Base-by-base conservation (phyloP, 169 alveolate species). In the Ichthyophthirius multifiliis region DNA sequence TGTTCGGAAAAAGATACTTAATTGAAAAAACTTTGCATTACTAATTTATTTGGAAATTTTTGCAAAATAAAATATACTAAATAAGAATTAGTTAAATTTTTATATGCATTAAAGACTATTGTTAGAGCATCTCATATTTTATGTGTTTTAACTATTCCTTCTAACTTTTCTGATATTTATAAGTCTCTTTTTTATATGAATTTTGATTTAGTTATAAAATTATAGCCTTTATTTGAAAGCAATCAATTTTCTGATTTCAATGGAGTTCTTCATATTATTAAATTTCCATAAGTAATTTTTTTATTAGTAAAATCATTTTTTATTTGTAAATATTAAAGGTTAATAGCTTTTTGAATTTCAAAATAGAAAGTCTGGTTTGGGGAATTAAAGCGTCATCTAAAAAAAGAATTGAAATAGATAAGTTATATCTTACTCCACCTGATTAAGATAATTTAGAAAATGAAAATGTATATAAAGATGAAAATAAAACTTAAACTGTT, bases 341-440 rank as follows among this genome's bases (percentile, higher is more conserved):
- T n/a, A 20, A 39, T 35, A 67, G 41, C 41, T 67, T 35, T 44
- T 39, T 20, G 16, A 67, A 67, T 9, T 67, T 37, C 37, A 67
- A 67, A 67, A 37, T 67, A 6, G 77, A 67, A 16, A 67, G 64
- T 67, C 30, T 67, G 10, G 18, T 62, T 15, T 67, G 77, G 77
- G 77, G 77, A 1, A 41, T 67, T 16, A 67, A 67, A 39, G 77
- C 77, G 12, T 34, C 55, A 18, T 34, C 55, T 41, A 67, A 67
- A 39, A 67, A 41, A 39, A 67, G 46, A 67, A 34, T 67, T 34
- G 77, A 67, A 67, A 67, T 67, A 67, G 77, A 67, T 16, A 67
- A 41, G 41, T 23, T 67, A 6, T 67, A 67, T n/a, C 37, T 67
- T 4, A 13, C 23, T 10, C 39, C 77, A 1, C 77, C 77, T 0